Evolutionary conservation across 2,329 filamentous ascomycete species (phyloP), one percentile per base, ranked within the genome.

Genomic region (Septoria petroselini): DNA sequence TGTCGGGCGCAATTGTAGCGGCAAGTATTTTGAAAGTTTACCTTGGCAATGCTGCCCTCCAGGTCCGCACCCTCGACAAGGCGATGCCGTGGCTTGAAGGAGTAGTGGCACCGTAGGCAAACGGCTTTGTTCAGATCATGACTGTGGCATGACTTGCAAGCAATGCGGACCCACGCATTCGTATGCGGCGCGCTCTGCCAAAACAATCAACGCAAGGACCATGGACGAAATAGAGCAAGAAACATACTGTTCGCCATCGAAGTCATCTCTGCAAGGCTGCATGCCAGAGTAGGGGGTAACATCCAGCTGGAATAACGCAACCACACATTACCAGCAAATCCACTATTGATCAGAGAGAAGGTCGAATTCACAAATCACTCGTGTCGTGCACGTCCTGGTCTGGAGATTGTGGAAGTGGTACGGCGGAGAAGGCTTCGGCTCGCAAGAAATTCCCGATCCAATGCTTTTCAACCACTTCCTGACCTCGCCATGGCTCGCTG

Each of bases 21-120:
- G 64, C 57, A 0, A 62, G 60, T n/a, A 62, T 63, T 50, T 69
- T 62, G 61, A 63, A 62, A 25, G 52, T 66, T 3, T 63, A 62
- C 25, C 52, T 53, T 29, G 48, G 44, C 8, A 14, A 35, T 8
- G 27, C 45, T 4, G 18, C 9, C 19, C 15, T 35, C 11, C 35
- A 41, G 25, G 35, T 29, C 5, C 45, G 45, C 19, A 17, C 23
- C 8, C 4, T 18, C 15, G 40, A 48, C n/a, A 9, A 48, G 18
- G 21, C 49, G 2, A 31, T 35, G 43, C 39, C 37, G 7, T 62
- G 59, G 53, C 38, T 53, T 8, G 35, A 52, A 15, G 48, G 46
- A 4, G 44, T 56, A n/a, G 11, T 18, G 14, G 44, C 48, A 6
- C 49, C 53, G 31, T 33, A 46, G 31, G 31, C 44, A 29, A 43